A percentile compares a stretch with the other conserved stretches of the same genome.
Conservation (phyloP, 2,329 filamentous ascomycete species). For the Stenocarpella maydis region DNA sequence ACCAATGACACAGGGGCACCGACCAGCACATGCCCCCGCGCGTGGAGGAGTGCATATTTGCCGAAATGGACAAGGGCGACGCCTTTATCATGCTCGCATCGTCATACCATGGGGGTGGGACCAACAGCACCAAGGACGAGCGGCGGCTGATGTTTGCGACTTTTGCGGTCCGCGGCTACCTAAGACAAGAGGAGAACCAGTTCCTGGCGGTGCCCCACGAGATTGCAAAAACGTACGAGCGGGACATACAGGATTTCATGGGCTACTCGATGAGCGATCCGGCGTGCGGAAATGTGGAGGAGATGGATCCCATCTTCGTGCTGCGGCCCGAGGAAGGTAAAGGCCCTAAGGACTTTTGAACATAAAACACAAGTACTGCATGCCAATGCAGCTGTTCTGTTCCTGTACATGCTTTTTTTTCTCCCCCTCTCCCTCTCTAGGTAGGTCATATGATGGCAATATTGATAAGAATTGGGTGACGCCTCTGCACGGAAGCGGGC, state of each 20-base stretch:
- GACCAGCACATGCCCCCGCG: constrained; percentile 1
- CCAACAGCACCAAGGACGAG: constrained; percentile 2
- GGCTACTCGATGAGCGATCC: constrained; percentile 14
- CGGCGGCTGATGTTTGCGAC: constrained; percentile 14
- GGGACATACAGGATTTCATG: constrained; percentile 9
- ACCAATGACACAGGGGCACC: not conserved
- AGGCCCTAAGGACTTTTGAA: not conserved
- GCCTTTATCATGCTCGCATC: constrained; percentile 16
- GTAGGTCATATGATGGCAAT: not conserved
- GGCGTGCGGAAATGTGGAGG: not conserved
- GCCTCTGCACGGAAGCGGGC: not conserved
- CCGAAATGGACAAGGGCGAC: constrained; percentile 16
- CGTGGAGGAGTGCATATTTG: constrained; percentile 2
- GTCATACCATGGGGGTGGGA: not conserved
- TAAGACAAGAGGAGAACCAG: constrained; percentile 14
- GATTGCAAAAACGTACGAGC: not conserved
- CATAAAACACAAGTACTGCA: too few relatives aligned
- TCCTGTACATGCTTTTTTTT: too few relatives aligned
- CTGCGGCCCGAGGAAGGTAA: not conserved
- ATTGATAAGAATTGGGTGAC: too few relatives aligned
- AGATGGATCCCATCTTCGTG: constrained; percentile 6
- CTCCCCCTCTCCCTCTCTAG: not conserved
- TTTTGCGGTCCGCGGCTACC: not conserved
- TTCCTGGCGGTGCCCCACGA: constrained; percentile 3
- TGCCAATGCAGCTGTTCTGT: too few relatives aligned